A percentile compares a stretch with the other conserved stretches of the same genome.
phyloP scores from a whole-genome alignment of 2,329 filamentous ascomycete species.

The Kalmusia sp. region DNA sequence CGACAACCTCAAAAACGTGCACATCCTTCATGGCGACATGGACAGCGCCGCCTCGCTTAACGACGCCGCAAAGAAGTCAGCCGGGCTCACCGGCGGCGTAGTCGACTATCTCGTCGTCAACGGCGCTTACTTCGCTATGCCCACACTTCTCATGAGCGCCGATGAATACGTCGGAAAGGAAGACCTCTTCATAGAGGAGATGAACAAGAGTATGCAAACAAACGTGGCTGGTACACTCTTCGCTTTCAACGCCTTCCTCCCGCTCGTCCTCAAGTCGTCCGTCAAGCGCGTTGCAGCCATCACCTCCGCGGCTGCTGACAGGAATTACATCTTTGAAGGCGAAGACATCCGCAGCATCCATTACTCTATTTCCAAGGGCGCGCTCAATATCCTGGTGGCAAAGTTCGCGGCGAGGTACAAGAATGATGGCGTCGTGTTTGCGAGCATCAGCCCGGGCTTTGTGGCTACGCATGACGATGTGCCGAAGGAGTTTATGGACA shows the following conservation, averaged over 20 bases:
- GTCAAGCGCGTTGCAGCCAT: slow-evolving; percentile 54
- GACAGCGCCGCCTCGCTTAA: slow-evolving; percentile 41
- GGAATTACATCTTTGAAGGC: slow-evolving; percentile 27
- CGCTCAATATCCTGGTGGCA: slow-evolving; percentile 49
- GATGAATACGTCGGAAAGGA: slow-evolving; percentile 19
- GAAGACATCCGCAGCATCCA: slow-evolving; percentile 32
- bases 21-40: slow-evolving; percentile 48
- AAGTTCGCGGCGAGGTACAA: slow-evolving; percentile 49
- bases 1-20: slow-evolving; percentile 36
- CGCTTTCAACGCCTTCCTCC: slow-evolving; percentile 49
- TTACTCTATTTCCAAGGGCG: slow-evolving; percentile 51
- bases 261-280: slow-evolving; percentile 47
- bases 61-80: slow-evolving; percentile 40
- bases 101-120: slow-evolving; percentile 55
- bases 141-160: slow-evolving; percentile 20
- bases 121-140: slow-evolving; percentile 39
- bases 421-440: slow-evolving; percentile 29
- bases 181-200: slow-evolving; percentile 11
- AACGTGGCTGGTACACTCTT: slow-evolving; percentile 42
- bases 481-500: background rate
- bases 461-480: slow-evolving; percentile 23
- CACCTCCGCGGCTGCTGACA: slow-evolving; percentile 46
- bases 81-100: slow-evolving; percentile 41
- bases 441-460: slow-evolving; percentile 27
- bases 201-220: slow-evolving; percentile 29